A percentile compares a stretch with the other conserved stretches of the same genome.
Evolutionary conservation across 2,329 filamentous ascomycete species (phyloP).

Genomic region (Sordariomycetes sp.): DNA sequence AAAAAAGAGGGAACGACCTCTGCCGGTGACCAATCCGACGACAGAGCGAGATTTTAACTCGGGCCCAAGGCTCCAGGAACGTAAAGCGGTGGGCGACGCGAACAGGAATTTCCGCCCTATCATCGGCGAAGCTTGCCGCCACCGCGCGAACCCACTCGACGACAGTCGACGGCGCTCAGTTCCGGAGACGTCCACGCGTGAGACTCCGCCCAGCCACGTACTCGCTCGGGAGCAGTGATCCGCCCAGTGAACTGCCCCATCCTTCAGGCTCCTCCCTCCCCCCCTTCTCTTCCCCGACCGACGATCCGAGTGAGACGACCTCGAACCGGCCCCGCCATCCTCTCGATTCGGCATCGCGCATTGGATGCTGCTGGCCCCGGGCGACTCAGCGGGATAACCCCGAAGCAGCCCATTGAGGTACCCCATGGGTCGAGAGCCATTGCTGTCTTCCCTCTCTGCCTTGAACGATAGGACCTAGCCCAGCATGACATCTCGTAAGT

Average conservation of each 20-base stretch:
- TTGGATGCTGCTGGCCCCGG: neutral
- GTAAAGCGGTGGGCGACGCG: neutral
- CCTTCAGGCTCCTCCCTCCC: neutral
- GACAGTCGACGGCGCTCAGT: neutral
- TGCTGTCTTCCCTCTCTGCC: neutral
- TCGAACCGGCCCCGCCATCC: neutral
- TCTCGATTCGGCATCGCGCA: neutral
- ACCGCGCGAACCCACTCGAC: neutral
- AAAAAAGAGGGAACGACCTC: neutral
- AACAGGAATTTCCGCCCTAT: neutral
- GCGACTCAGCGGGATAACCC: neutral
- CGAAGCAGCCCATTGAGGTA: neutral
- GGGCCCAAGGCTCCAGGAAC: neutral
- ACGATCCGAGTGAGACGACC: neutral
- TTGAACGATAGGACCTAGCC: conserved; percentile 9
- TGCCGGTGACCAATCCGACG: neutral
- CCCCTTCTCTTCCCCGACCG: neutral
- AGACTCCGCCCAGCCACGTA: neutral
- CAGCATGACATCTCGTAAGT: conserved; percentile 33
- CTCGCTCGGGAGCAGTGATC: neutral
- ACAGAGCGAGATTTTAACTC: neutral
- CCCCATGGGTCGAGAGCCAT: neutral
- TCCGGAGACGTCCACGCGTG: neutral
- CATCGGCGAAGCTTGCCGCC: neutral
- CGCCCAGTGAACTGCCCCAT: neutral